Conservation (phyloP, 2,329 filamentous ascomycete genomes). For the Gremmenia infestans region DNA sequence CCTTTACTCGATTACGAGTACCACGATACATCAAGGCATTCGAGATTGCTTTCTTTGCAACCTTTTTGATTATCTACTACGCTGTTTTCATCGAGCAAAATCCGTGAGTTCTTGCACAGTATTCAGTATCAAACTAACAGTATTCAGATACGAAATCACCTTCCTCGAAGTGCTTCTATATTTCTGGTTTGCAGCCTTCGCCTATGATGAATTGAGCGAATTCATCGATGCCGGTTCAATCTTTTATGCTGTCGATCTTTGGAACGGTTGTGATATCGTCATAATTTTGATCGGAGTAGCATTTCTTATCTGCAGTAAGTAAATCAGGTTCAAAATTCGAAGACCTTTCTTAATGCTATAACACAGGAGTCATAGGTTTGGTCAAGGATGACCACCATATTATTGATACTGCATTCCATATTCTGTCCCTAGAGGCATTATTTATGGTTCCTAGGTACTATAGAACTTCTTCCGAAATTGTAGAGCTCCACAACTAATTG, state of each 20-base stretch:
- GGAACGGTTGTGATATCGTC: constrained; percentile 68
- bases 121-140: background rate
- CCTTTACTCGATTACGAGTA: constrained; percentile 70
- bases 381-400: constrained; percentile 53
- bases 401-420: constrained; percentile 79
- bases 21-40: constrained; percentile 82
- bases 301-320: constrained; percentile 68
- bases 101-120: constrained; percentile 33
- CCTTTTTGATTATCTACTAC: constrained; percentile 78
- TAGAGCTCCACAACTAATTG: constrained; percentile 5
- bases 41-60: constrained; percentile 74
- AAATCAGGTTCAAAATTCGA: too few species aligned
- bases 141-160: constrained; percentile 51
- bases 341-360: too few species aligned
- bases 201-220: constrained; percentile 82
- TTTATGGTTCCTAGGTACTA: constrained; percentile 71
- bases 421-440: constrained; percentile 82
- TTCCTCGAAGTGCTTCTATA: constrained; percentile 68
- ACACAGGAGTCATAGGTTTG: constrained; percentile 61
- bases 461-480: constrained; percentile 9
- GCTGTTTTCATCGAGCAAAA: constrained; percentile 74
- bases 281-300: constrained; percentile 69
- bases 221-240: constrained; percentile 81
- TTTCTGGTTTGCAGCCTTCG: constrained; percentile 81
- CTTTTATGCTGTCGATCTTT: constrained; percentile 80